Evolutionary conservation across 176 grass and related monocot species (phyloP).

Genomic region (Paspalum notatum): DNA sequence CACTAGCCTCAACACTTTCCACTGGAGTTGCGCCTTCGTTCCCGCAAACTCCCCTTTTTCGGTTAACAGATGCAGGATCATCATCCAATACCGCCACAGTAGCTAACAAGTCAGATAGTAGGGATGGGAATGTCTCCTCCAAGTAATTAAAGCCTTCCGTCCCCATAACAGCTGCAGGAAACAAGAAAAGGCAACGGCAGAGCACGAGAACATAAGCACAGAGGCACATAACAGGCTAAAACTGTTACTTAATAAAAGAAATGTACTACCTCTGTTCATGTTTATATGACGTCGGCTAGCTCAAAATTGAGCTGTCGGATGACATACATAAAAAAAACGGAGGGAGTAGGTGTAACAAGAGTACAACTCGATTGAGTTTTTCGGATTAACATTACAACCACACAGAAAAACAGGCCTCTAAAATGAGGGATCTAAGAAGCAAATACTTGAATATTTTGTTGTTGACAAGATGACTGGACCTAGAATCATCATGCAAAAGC

Average conservation of each 20-base stretch:
- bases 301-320: too few species aligned
- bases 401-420: neutral
- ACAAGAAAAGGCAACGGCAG: constrained; percentile 27
- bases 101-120: constrained; percentile 79
- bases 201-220: constrained; percentile 39
- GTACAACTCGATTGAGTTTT: constrained; percentile 1
- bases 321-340: too few species aligned
- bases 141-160: constrained; percentile 90
- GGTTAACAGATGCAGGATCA: constrained; percentile 49
- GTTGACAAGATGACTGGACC: neutral
- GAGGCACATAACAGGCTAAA: neutral
- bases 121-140: constrained; percentile 76
- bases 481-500: constrained; percentile 20
- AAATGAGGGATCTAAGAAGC: constrained; percentile 4
- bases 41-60: constrained; percentile 60
- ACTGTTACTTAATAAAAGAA: neutral
- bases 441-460: neutral
- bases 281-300: too few species aligned
- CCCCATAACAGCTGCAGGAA: constrained; percentile 77
- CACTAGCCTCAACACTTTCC: constrained; percentile 54
- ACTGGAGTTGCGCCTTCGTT: constrained; percentile 46
- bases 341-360: neutral
- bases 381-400: neutral
- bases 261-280: too few species aligned
- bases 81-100: constrained; percentile 72